phyloP scores from a whole-genome alignment of 2,329 filamentous ascomycete species.

The Drechslerella coelobrocha region DNA sequence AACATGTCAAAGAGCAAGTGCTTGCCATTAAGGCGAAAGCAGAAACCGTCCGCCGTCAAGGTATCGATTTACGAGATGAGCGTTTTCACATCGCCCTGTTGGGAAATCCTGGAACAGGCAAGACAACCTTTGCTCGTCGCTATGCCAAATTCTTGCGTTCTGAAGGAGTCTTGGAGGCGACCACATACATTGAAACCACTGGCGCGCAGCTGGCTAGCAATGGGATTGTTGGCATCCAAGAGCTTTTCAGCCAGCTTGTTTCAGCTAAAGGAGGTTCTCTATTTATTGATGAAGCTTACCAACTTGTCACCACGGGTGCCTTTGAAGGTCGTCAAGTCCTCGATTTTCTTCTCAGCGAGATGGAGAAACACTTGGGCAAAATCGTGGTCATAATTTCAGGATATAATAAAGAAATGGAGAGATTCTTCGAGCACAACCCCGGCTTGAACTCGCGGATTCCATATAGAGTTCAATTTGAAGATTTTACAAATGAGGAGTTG shows the following conservation, averaged over 20 bases:
- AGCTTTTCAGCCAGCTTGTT: constrained; percentile 65
- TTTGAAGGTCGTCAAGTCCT: constrained; percentile 68
- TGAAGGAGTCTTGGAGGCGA: constrained; percentile 69
- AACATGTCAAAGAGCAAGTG: constrained; percentile 71
- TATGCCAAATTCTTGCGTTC: constrained; percentile 72
- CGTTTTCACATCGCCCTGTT: constrained; percentile 70
- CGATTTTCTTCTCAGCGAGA: constrained; percentile 74
- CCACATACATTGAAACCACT: constrained; percentile 70
- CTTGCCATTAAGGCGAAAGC: constrained; percentile 69
- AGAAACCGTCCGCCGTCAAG: constrained; percentile 68
- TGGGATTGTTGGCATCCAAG: constrained; percentile 67
- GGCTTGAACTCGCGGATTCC: constrained; percentile 75
- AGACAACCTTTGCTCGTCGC: constrained; percentile 76
- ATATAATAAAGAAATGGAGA: constrained; percentile 77
- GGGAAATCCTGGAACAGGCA: constrained; percentile 77
- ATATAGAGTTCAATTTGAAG: constrained; percentile 69
- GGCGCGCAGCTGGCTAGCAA: constrained; percentile 71
- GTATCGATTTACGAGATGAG: constrained; percentile 64
- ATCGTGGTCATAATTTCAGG: constrained; percentile 76
- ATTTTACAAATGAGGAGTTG: constrained; percentile 73
- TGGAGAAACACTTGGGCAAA: constrained; percentile 74
- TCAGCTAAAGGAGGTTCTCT: constrained; percentile 70
- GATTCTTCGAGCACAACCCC: constrained; percentile 75
- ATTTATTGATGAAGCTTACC: constrained; percentile 82
- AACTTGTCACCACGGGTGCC: constrained; percentile 69